Percentiles rank a stretch among this genome's conserved stretches.
These are phyloP conservation scores for Boletus bicolor DNA, from an alignment of 768 basidiomycete genomes.

Conservation along the genomic window DNA sequence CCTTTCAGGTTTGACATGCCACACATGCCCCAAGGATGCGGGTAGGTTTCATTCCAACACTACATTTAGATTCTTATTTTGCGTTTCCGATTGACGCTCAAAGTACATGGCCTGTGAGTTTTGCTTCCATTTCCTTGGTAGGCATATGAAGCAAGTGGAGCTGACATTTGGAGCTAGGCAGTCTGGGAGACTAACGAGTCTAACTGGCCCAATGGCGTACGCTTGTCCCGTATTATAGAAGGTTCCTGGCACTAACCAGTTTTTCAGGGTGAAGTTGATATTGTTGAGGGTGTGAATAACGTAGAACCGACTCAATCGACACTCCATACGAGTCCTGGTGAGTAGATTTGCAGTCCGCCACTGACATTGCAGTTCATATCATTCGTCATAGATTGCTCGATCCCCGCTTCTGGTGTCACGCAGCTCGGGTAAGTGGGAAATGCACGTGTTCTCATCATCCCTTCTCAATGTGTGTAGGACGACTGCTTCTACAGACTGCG, in stretches of 20 bases:
- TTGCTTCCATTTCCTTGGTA: not conserved
- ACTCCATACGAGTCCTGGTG: slow-evolving; percentile 54
- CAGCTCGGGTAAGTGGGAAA: slow-evolving; percentile 25
- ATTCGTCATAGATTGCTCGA: slow-evolving; percentile 23
- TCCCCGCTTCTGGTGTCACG: slow-evolving; percentile 19
- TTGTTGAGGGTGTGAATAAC: slow-evolving; percentile 48
- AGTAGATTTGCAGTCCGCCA: not conserved
- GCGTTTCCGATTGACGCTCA: not conserved
- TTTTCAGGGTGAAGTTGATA: slow-evolving; percentile 30
- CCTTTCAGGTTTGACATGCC: slow-evolving; percentile 29
- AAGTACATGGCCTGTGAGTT: slow-evolving; percentile 38
- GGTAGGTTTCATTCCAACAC: slow-evolving; percentile 16
- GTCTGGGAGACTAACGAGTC: slow-evolving; percentile 27
- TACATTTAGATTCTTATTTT: not conserved
- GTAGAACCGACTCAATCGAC: slow-evolving; percentile 48
- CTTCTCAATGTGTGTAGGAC: slow-evolving; percentile 13
- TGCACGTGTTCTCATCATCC: too few species aligned
- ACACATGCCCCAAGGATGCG: slow-evolving; percentile 39
- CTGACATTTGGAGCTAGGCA: slow-evolving; percentile 20
- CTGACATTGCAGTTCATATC: not conserved
- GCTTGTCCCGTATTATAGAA: not conserved
- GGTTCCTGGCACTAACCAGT: not conserved
- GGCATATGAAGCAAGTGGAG: slow-evolving; percentile 5
- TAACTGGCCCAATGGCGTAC: slow-evolving; percentile 28
- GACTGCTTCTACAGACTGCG: slow-evolving; percentile 22